These are phyloP conservation scores for Calonectria henricotiae DNA, from an alignment of 2,329 filamentous ascomycete species.

Conservation along the genomic window DNA sequence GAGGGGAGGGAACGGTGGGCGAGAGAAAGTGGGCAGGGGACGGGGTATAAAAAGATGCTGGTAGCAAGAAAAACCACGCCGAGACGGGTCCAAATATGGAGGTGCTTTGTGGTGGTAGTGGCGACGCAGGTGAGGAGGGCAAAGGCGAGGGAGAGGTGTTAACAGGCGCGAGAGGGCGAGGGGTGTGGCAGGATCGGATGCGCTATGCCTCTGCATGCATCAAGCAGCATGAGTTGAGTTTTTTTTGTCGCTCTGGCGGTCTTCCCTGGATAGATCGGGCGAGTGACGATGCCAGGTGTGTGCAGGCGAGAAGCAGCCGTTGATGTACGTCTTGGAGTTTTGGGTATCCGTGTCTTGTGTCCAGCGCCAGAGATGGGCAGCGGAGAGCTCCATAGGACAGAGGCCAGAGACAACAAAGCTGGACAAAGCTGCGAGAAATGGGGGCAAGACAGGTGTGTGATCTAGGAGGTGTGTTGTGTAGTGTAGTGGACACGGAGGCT, in stretches of 20 bases:
- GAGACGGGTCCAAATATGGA: conserved; percentile 50
- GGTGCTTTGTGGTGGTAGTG: conserved; percentile 48
- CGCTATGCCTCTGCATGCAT: conserved; percentile 52
- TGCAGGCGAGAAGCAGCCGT: conserved; percentile 45
- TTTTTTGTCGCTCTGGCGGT: conserved; percentile 45
- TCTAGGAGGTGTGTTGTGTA: conserved; percentile 48
- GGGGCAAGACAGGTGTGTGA: conserved; percentile 44
- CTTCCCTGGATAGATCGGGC: conserved; percentile 39
- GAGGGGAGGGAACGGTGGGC: conserved; percentile 51
- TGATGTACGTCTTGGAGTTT: conserved; percentile 43
- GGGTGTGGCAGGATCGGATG: conserved; percentile 50
- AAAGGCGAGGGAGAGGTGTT: conserved; percentile 40
- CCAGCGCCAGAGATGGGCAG: conserved; percentile 35
- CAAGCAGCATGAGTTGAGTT: conserved; percentile 51
- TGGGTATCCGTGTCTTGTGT: conserved; percentile 42
- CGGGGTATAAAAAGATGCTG: conserved; percentile 54
- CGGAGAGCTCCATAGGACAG: conserved; percentile 43
- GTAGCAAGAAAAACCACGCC: conserved; percentile 44
- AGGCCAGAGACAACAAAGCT: conserved; percentile 40
- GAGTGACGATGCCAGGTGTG: conserved; percentile 50
- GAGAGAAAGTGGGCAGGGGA: conserved; percentile 52
- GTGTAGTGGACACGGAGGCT: conserved; percentile 51
- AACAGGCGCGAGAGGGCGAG: conserved; percentile 32
- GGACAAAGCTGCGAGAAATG: conserved; percentile 38
- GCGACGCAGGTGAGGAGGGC: conserved; percentile 50